Evolutionary conservation across 768 basidiomycete genomes (phyloP).

Genomic region (Amanita pallidorosea): DNA sequence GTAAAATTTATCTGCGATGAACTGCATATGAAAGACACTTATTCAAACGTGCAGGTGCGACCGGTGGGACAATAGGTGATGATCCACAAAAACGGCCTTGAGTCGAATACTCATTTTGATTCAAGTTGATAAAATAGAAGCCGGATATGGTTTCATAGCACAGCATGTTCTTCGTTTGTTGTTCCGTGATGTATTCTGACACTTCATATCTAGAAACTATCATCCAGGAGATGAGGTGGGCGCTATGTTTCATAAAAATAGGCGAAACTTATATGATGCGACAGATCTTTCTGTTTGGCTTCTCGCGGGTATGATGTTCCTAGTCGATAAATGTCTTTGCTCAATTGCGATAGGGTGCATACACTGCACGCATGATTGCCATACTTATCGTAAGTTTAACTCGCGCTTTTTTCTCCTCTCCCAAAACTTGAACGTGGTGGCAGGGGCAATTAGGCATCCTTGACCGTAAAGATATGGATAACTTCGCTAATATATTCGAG

Average conservation of each 20-base stretch:
- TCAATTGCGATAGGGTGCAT: constrained; percentile 45
- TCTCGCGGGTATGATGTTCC: constrained; percentile 44
- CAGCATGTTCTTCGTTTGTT: constrained; percentile 36
- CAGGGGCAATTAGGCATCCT: constrained; percentile 67
- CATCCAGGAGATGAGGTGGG: constrained; percentile 60
- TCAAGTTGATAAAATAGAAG: constrained; percentile 62
- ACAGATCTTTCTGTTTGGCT: constrained; percentile 71
- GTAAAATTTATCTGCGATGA: constrained; percentile 11
- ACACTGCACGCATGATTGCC: constrained; percentile 67
- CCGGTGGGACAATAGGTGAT: constrained; percentile 51
- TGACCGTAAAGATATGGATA: constrained; percentile 61
- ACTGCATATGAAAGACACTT: neutral
- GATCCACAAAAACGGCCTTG: neutral
- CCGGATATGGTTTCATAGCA: constrained; percentile 72
- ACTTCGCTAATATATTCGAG: constrained; percentile 55
- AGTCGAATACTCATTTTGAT: neutral
- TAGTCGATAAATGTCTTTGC: neutral
- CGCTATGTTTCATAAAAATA: neutral
- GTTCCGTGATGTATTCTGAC: neutral
- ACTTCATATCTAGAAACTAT: constrained; percentile 41
- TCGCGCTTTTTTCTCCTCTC: neutral
- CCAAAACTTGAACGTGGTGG: neutral
- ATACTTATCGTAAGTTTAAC: constrained; percentile 46
- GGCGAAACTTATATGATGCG: constrained; percentile 3
- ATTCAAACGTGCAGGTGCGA: constrained; percentile 34